Base-by-base conservation (phyloP, 768 basidiomycete species). In the Mycena haematopus region DNA sequence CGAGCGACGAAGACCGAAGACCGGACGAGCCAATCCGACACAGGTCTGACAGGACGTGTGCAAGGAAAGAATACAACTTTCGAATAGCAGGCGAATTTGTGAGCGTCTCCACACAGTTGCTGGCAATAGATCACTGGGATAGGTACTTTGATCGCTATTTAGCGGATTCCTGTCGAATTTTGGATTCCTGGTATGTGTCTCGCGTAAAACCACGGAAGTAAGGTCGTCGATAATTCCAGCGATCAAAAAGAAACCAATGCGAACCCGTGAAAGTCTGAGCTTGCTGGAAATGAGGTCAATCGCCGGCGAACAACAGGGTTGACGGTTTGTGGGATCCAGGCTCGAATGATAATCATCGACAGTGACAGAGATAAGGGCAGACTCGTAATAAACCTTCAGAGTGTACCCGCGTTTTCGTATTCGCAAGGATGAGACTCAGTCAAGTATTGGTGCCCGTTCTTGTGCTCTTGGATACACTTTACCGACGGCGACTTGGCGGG, bases 11-110 rank as follows among this genome's bases (percentile, higher is more conserved):
- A 61, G 27, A 19, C 60, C 55, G 61, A 62, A 33, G 51, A 17
- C 53, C 24, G 44, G 24, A 35, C 5, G n/a, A 24, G 44, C 44
- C 21, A 45, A 22, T 45, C 21, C 22, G 44, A 45, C 44, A 21
- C 22, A 45, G 44, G 44, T 10, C 21, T 57, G 61, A 62, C 61
- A 52, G 40, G 14, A 53, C 50, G 55, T 62, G 61, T 31, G 55
- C 27, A 61, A 40, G 21, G 19, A 35, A 50, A 27, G 19, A 13
- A 10, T 24, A 19, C n/a, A 13, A 14, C 13, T 7, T 24, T 51
- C 44, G 15, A 53, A 29, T 35, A 15, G 25, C 51, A 44, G 52
- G 33, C 19, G 36, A 44, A 47, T 53, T 11, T 49, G 9, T 36
- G 29, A 11, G 24, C 33, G 21, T 11, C 8, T 36, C 24, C 52